Base-by-base conservation (phyloP, 352 stramenopile species). In the Phytopythium litorale region DNA sequence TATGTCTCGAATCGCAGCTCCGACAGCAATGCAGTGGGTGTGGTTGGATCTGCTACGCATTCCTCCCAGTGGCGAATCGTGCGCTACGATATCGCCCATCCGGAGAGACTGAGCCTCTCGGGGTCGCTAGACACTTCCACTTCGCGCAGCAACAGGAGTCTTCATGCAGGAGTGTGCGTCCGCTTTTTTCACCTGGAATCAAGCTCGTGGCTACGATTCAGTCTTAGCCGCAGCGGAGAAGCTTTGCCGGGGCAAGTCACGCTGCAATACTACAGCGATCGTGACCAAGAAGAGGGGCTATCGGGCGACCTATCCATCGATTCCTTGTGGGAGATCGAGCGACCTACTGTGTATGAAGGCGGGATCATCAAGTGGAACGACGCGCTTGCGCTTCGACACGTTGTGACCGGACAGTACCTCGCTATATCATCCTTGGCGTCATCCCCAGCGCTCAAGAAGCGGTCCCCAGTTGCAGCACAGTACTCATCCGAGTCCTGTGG, bases 121-220 rank as follows among this genome's bases (percentile, higher is more conserved):
- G 19, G 45, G 21, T 21, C 32, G 33, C 46, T 71, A 28, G 33
- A 60, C 4, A 19, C 21, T 7, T 50, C 62, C 45, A 23, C 60
- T 12, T 51, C 42, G 7, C 59, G 7, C 16, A 58, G 57, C 25
- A 63, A 71, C 42, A 56, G 51, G 6, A 70, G 70, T 11, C 68
- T 92, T 45, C 75, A 78, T 45, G 78, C 75, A 35, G 82, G 82
- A 4, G 70, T 62, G 6, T 91, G 82, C 30, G 65, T 91, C 23
- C 79, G 82, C 25, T 62, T 91, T 23, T 71, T 84, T 23, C 82
- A 91, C 68, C 56, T 91, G 30, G 82, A 89, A 62, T 82, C 77
- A 5, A 85, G 71, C 32, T 89, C 76, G 12, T 88, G 81, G 78
- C 71, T 91, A 40, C 71, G 78, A 5, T 80, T 75, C 58, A 56